Evolutionary conservation across 345 rosid species (phyloP), one percentile per base, ranked within the genome.

Genomic region (Hibiscus mutabilis): DNA sequence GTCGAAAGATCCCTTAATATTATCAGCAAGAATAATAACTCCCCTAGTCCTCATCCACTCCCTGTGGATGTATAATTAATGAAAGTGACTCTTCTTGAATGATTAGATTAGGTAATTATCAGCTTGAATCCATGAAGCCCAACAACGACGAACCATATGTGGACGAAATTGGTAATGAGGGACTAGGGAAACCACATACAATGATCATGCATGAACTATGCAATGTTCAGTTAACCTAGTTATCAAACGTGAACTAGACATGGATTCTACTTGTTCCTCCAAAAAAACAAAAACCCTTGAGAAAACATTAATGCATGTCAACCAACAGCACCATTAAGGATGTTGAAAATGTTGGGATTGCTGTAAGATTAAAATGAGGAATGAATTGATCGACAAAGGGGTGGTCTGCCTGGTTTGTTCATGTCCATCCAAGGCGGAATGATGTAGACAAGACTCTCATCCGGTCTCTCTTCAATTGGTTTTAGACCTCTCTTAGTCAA

Each of bases 351-450:
- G 58, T 25, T 47, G 42, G 58, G 58, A 47, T 47, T 15, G 58
- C n/a, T 58, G 27, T n/a, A 46, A 44, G 66, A 46, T 18, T 25
- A 46, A 21, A 53, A 11, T 1, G n/a, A 4, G 19, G 24, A 0
- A 37, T 22, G 42, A 37, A 37, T 37, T 7, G 27, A 31, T 68
- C 16, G 31, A 52, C 27, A 4, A 10, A 27, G 58, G 27, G 22
- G 33, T 10, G 80, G 87, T 74, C 75, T 35, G 66, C 42, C 68
- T 31, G 77, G 76, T 76, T 77, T 62, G 69, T 44, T 61, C 4
- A 15, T 78, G 79, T 60, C 60, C 24, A 46, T 66, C 52, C n/a
- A 46, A 13, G 42, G 10, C 11, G 10, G 42, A 2, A 8, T 37
- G 42, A 37, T 37, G 42, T 7, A 7, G 42, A 37, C 42, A 37